Conservation (phyloP, 768 basidiomycete genomes). For the Auricularia sp. region DNA sequence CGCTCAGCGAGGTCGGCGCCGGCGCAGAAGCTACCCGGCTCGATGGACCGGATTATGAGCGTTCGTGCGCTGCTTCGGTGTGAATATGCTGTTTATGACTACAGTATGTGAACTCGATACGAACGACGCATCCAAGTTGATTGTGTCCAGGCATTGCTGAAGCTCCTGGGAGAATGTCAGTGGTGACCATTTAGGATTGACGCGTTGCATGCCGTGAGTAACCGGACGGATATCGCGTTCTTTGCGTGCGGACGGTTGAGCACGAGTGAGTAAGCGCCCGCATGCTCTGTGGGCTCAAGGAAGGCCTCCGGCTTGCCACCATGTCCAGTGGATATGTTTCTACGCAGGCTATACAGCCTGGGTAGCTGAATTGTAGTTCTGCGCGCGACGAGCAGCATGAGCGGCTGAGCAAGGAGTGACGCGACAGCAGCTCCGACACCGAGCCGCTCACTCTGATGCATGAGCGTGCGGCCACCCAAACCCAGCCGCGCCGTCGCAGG, state of each 20-base stretch:
- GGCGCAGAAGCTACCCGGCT: conserved; percentile 75
- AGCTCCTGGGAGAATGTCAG: conserved; percentile 43
- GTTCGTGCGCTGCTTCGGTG: conserved; percentile 48
- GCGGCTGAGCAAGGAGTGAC: too few species aligned
- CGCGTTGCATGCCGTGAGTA: conserved; percentile 45
- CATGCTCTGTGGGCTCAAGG: conserved; percentile 18
- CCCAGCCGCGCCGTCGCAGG: not conserved
- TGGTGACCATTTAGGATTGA: conserved; percentile 1
- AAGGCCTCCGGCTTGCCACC: conserved; percentile 9
- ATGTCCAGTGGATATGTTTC: too few species aligned
- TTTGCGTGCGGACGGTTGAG: conserved; percentile 74
- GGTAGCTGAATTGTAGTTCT: too few species aligned
- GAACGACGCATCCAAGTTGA: conserved; percentile 59
- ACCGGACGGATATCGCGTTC: conserved; percentile 73
- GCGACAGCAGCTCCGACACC: too few species aligned
- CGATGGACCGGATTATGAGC: conserved; percentile 73
- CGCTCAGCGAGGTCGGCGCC: conserved; percentile 86
- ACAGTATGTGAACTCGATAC: conserved; percentile 4
- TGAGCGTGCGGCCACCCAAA: too few species aligned
- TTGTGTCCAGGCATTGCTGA: conserved; percentile 52
- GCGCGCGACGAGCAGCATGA: too few species aligned
- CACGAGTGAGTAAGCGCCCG: conserved; percentile 63
- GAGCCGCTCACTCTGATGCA: too few species aligned
- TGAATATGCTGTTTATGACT: not conserved
- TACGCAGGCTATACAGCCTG: too few species aligned